phyloP scores from a whole-genome alignment of 148 eudicot genomes.

The Spergularia bocconei region DNA sequence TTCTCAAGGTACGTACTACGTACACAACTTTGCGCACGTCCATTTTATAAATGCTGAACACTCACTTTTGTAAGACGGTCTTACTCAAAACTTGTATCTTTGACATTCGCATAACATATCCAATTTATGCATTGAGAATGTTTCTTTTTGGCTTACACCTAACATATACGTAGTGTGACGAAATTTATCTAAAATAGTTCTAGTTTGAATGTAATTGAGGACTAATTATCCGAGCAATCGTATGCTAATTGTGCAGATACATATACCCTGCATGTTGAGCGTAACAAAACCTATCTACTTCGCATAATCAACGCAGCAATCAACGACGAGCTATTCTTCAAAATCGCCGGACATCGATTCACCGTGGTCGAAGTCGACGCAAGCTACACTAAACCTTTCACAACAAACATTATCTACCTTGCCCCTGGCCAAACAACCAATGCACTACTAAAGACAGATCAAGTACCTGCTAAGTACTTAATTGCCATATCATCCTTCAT shows the following conservation, averaged over 20 bases:
- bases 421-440: slow-evolving; percentile 87
- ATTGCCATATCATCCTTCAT: slow-evolving; percentile 69
- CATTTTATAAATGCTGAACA: not conserved
- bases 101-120: too few species aligned
- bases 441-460: slow-evolving; percentile 50
- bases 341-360: slow-evolving; percentile 55
- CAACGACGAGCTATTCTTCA: slow-evolving; percentile 77
- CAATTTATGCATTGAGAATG: too few species aligned
- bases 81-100: too few species aligned
- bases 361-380: slow-evolving; percentile 83
- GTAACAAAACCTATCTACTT: slow-evolving; percentile 57
- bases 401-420: slow-evolving; percentile 53
- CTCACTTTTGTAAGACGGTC: too few species aligned
- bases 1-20: slow-evolving; percentile 28
- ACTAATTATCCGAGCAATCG: too few species aligned
- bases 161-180: too few species aligned
- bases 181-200: too few species aligned
- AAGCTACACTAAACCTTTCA: slow-evolving; percentile 59
- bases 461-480: slow-evolving; percentile 43
- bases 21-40: too few species aligned
- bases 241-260: slow-evolving; percentile 31
- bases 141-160: too few species aligned
- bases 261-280: slow-evolving; percentile 48
- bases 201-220: too few species aligned
- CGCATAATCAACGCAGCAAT: slow-evolving; percentile 74